phyloP scores from a whole-genome alignment of 495 filamentous ascomycete genomes.

The Penicillium goetzii region DNA sequence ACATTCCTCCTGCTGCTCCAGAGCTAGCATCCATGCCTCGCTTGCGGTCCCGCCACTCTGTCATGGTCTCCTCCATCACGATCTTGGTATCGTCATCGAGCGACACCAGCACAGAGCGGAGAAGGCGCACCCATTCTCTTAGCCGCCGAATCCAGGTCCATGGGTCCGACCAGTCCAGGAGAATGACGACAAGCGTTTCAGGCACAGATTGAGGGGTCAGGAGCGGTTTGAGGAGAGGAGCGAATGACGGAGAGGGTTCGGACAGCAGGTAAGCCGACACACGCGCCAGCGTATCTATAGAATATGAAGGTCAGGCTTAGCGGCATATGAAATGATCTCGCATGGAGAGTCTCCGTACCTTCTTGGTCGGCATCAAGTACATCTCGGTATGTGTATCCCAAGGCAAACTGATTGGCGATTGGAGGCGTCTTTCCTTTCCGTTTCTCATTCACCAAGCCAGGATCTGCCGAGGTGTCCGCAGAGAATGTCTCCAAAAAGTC shows the following conservation, averaged over 20 bases:
- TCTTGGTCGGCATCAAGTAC: constrained; percentile 94
- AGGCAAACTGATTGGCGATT: constrained; percentile 87
- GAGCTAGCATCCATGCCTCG: constrained; percentile 45
- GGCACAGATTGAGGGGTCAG: constrained; percentile 84
- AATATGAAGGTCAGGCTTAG: constrained; percentile 1
- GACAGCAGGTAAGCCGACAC: constrained; percentile 89
- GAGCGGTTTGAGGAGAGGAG: constrained; percentile 80
- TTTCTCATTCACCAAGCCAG: constrained; percentile 58
- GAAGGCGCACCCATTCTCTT: constrained; percentile 81
- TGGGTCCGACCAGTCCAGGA: constrained; percentile 90
- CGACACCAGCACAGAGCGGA: constrained; percentile 73
- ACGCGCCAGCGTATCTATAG: constrained; percentile 81
- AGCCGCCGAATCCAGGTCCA: constrained; percentile 91
- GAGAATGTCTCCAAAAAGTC: constrained; percentile 86
- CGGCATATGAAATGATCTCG: background rate
- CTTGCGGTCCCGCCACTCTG: constrained; percentile 56
- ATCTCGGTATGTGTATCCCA: constrained; percentile 95
- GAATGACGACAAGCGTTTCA: constrained; percentile 82
- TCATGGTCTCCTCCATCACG: constrained; percentile 83
- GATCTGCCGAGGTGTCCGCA: constrained; percentile 56
- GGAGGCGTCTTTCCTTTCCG: constrained; percentile 71
- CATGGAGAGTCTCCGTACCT: constrained; percentile 50
- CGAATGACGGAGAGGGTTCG: constrained; percentile 79
- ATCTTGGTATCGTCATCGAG: constrained; percentile 77
- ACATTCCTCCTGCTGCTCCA: constrained; percentile 49